Conservation (phyloP, 1,139 yeast species). For the Pneumocystis murina region DNA sequence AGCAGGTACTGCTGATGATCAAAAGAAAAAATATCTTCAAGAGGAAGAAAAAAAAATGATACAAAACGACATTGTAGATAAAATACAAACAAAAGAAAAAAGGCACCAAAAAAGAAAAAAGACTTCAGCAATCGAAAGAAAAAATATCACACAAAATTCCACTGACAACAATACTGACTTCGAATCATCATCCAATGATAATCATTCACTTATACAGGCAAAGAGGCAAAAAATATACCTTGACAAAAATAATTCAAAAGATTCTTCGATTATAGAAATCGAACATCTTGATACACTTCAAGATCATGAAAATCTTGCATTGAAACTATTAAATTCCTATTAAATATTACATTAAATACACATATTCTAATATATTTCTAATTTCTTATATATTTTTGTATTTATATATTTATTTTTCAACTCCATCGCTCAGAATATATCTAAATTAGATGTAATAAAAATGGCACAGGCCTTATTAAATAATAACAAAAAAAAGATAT, state of each 20-base stretch:
- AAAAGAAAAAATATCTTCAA: constrained; percentile 49
- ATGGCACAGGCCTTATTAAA: neutral
- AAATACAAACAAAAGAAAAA: constrained; percentile 65
- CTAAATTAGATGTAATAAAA: neutral
- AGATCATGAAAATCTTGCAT: constrained; percentile 82
- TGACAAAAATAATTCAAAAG: constrained; percentile 23
- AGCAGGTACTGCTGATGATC: constrained; percentile 57
- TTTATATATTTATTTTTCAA: too few species aligned
- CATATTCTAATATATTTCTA: neutral
- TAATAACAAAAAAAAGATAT: neutral
- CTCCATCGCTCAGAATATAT: too few species aligned
- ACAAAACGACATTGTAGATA: constrained; percentile 61
- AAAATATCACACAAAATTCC: neutral
- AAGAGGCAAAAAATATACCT: constrained; percentile 48
- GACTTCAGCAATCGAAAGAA: neutral
- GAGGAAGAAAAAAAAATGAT: constrained; percentile 58
- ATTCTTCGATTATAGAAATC: constrained; percentile 41
- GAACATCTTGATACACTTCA: constrained; percentile 84
- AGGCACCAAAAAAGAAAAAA: constrained; percentile 47
- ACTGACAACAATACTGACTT: neutral
- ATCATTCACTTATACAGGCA: neutral
- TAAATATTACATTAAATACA: neutral
- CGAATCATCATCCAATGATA: neutral
- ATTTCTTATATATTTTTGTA: too few species aligned
- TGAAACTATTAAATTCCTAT: constrained; percentile 34